Evolutionary conservation across 768 basidiomycete genomes (phyloP).

Genomic region (Leucocoprinus sp.): DNA sequence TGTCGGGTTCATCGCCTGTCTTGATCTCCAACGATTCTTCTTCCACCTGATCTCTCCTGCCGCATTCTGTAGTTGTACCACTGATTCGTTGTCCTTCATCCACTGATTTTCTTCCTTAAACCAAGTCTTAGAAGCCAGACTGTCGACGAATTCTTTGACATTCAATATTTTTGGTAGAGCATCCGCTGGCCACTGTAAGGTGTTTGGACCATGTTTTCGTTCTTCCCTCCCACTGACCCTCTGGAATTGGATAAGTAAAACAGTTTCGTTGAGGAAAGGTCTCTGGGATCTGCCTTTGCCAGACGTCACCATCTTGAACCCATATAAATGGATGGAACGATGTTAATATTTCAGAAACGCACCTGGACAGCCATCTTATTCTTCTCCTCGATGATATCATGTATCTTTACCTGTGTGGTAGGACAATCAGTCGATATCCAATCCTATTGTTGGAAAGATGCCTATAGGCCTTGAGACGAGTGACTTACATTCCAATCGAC

Average conservation of each 20-base stretch:
- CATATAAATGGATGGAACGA: background rate
- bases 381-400: slow-evolving; percentile 25
- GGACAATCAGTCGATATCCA: background rate
- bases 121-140: slow-evolving; percentile 8
- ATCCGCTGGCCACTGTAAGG: background rate
- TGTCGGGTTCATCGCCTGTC: background rate
- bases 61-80: background rate
- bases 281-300: slow-evolving; percentile 21
- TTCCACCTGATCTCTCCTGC: slow-evolving; percentile 2
- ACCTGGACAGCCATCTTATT: slow-evolving; percentile 26
- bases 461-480: background rate
- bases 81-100: slow-evolving; percentile 6
- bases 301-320: slow-evolving; percentile 18
- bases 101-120: slow-evolving; percentile 15
- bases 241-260: slow-evolving; percentile 17
- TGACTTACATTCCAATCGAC: slow-evolving; percentile 22
- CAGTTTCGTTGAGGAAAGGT: slow-evolving; percentile 19
- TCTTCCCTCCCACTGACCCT: background rate
- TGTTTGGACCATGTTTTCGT: background rate
- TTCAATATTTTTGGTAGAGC: slow-evolving; percentile 13
- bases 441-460: background rate
- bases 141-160: slow-evolving; percentile 15
- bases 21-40: slow-evolving; percentile 3
- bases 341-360: slow-evolving; percentile 10
- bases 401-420: slow-evolving; percentile 19